These are phyloP conservation scores for Halophytophthora batemanensis DNA, from an alignment of 352 stramenopile genomes.

Conservation along the genomic window DNA sequence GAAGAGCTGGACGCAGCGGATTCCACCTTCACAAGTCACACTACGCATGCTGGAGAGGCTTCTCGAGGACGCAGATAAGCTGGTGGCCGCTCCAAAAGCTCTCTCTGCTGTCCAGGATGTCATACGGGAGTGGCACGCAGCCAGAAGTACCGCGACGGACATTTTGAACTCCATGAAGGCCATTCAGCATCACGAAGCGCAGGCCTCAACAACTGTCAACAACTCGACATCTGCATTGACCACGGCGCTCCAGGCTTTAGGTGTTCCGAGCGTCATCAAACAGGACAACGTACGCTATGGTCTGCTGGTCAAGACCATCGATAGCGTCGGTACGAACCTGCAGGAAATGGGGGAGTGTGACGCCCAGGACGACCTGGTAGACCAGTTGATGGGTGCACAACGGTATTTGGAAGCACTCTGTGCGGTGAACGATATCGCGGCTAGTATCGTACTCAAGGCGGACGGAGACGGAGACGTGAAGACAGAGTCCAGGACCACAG, in stretches of 20 bases:
- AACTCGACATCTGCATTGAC: conserved; percentile 1
- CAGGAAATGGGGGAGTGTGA: conserved; percentile 16
- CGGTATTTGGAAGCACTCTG: conserved; percentile 30
- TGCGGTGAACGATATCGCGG: conserved; percentile 26
- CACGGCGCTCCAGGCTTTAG: conserved; percentile 15
- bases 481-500: conserved; percentile 9
- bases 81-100: conserved; percentile 20
- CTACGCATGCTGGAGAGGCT: conserved; percentile 23
- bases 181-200: conserved; percentile 24
- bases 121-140: conserved; percentile 25
- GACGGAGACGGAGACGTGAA: conserved; percentile 11
- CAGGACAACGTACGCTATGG: conserved; percentile 23
- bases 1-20: too few species aligned
- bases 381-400: conserved; percentile 13
- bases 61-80: conserved; percentile 19
- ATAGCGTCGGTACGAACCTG: conserved; percentile 7
- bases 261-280: conserved; percentile 16
- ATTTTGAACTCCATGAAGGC: conserved; percentile 21
- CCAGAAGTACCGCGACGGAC: conserved; percentile 7
- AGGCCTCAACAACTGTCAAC: background rate
- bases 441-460: conserved; percentile 12
- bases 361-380: conserved; percentile 10
- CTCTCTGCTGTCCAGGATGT: conserved; percentile 25
- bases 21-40: background rate
- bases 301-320: conserved; percentile 11